Evolutionary conservation across 2,329 filamentous ascomycete genomes (phyloP).

Genomic region (Xylariomycetidae sp.): DNA sequence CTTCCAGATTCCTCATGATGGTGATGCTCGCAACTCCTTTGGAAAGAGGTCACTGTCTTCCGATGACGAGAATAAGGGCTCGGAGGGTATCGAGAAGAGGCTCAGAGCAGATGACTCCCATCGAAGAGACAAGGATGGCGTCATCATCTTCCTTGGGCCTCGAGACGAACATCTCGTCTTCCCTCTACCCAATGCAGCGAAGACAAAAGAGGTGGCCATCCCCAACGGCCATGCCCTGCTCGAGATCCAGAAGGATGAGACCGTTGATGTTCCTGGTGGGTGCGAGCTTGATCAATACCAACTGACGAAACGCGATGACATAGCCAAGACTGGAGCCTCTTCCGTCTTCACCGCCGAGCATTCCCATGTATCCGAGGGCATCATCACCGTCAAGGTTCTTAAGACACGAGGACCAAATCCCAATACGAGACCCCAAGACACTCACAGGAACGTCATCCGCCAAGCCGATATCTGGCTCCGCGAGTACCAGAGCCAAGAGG

Average conservation of each 20-base stretch:
- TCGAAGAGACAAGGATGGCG: constrained; percentile 38
- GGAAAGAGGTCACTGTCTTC: constrained; percentile 46
- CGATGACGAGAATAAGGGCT: constrained; percentile 34
- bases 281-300: constrained; percentile 50
- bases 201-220: constrained; percentile 42
- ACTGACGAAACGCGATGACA: constrained; percentile 52
- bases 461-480: constrained; percentile 58
- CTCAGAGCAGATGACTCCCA: constrained; percentile 29
- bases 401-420: constrained; percentile 44
- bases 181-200: constrained; percentile 42
- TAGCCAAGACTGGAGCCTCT: constrained; percentile 50
- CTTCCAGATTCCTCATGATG: constrained; percentile 29
- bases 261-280: constrained; percentile 43
- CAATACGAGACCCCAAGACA: constrained; percentile 41
- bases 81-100: constrained; percentile 35
- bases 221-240: constrained; percentile 46
- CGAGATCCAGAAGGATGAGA: constrained; percentile 45
- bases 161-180: constrained; percentile 47
- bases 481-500: constrained; percentile 52
- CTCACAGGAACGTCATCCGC: constrained; percentile 51
- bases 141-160: constrained; percentile 51
- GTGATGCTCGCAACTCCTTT: constrained; percentile 38
- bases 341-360: constrained; percentile 53
- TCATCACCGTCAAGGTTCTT: constrained; percentile 58
- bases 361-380: constrained; percentile 46